Evolutionary conservation across 495 filamentous ascomycete species (phyloP).

Genomic region (Aspergillus panamensis): DNA sequence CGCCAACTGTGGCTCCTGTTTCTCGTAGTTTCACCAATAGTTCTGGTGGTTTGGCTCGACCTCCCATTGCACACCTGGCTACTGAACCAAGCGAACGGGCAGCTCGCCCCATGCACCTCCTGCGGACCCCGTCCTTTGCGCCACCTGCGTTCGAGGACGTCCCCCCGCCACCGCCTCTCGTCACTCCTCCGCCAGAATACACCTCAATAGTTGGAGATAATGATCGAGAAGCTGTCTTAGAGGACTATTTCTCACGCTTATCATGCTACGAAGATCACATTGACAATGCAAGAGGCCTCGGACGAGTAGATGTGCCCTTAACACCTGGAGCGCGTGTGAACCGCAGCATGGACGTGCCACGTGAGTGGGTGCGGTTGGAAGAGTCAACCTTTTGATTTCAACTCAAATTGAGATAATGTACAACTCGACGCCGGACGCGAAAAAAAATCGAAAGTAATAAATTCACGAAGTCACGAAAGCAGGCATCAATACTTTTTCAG

Average conservation of each 20-base stretch:
- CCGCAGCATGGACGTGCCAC: constrained; percentile 63
- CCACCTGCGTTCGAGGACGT: constrained; percentile 90
- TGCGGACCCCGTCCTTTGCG: constrained; percentile 84
- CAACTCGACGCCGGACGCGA: not conserved
- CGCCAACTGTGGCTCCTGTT: constrained; percentile 24
- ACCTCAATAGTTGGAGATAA: constrained; percentile 76
- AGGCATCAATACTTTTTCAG: constrained; percentile 7
- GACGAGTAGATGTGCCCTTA: constrained; percentile 61
- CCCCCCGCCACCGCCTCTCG: constrained; percentile 74
- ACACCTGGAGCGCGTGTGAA: constrained; percentile 67
- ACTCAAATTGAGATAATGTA: not conserved
- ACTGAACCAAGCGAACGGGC: constrained; percentile 40
- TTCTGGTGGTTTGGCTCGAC: constrained; percentile 45
- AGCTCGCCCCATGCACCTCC: constrained; percentile 76
- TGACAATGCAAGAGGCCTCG: constrained; percentile 49
- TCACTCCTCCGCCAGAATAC: constrained; percentile 88
- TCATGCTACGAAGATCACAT: constrained; percentile 56
- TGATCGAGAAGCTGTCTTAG: constrained; percentile 69
- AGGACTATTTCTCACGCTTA: constrained; percentile 83
- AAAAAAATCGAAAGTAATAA: constrained; percentile 8
- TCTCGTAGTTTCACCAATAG: constrained; percentile 46
- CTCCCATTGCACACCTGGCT: constrained; percentile 47
- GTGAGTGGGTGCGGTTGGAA: constrained; percentile 52
- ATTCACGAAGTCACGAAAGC: constrained; percentile 33
- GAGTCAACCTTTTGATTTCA: constrained; percentile 31